Evolutionary conservation across 495 filamentous ascomycete genomes (phyloP).

Genomic region (Aspergillus hancockii): DNA sequence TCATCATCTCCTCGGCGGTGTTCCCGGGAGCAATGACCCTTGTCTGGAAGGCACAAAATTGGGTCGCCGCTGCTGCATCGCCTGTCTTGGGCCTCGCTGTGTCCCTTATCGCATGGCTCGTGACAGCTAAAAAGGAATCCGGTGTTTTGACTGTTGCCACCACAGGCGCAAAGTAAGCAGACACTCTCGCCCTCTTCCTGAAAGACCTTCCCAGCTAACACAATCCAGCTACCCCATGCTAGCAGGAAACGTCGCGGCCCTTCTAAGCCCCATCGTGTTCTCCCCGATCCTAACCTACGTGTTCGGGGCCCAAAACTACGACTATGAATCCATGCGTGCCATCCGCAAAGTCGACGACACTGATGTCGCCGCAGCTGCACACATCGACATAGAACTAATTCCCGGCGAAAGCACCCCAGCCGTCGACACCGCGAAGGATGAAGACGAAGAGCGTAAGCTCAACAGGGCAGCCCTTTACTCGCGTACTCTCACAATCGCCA

Average conservation of each 20-base stretch:
- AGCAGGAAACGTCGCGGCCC: conserved; percentile 79
- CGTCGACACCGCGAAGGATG: conserved; percentile 34
- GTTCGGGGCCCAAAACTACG: conserved; percentile 79
- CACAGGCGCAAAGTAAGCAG: conserved; percentile 69
- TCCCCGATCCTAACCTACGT: conserved; percentile 75
- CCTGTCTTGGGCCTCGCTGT: conserved; percentile 77
- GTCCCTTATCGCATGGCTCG: conserved; percentile 85
- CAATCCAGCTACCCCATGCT: conserved; percentile 72
- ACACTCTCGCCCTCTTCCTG: background rate
- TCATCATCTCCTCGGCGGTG: conserved; percentile 84
- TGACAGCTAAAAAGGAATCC: conserved; percentile 78
- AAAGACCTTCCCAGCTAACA: conserved; percentile 5
- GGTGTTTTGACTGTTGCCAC: conserved; percentile 71
- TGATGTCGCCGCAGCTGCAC: conserved; percentile 66
- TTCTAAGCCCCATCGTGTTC: conserved; percentile 78
- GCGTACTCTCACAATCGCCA: conserved; percentile 69
- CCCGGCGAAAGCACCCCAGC: conserved; percentile 51
- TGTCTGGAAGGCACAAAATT: conserved; percentile 82
- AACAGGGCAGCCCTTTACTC: conserved; percentile 75
- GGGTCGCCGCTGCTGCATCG: conserved; percentile 70
- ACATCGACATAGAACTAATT: conserved; percentile 71
- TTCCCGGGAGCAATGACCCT: conserved; percentile 80
- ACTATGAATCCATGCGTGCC: conserved; percentile 82
- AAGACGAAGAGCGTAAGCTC: conserved; percentile 69
- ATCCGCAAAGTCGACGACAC: conserved; percentile 85